Conservation (phyloP, 2,329 filamentous ascomycete genomes). For the Alternaria infectoria region DNA sequence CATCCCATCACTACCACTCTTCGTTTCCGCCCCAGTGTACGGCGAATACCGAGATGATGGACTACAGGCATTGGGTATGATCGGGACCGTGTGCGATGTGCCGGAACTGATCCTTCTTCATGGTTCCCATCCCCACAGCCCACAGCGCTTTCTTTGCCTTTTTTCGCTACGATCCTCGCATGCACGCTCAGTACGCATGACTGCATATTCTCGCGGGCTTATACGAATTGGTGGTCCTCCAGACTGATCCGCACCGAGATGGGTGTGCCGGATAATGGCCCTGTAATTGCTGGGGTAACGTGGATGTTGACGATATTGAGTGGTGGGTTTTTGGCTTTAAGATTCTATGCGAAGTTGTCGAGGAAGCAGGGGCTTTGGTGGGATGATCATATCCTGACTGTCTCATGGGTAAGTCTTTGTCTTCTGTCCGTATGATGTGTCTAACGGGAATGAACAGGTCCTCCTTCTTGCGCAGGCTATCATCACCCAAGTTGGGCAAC, state of each 20-base stretch:
- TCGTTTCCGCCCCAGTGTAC: background rate
- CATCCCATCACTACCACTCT: slow-evolving; percentile 1
- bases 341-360: slow-evolving; percentile 37
- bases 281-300: slow-evolving; percentile 31
- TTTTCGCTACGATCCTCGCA: background rate
- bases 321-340: slow-evolving; percentile 28
- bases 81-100: background rate
- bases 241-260: slow-evolving; percentile 6
- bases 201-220: background rate
- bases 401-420: slow-evolving; percentile 27
- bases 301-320: slow-evolving; percentile 32
- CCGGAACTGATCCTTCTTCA: slow-evolving; percentile 1
- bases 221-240: slow-evolving; percentile 3
- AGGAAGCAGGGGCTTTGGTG: slow-evolving; percentile 35
- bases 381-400: slow-evolving; percentile 38
- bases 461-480: slow-evolving; percentile 28
- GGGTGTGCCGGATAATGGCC: slow-evolving; percentile 29
- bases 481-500: slow-evolving; percentile 27
- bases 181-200: background rate
- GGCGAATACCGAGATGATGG: slow-evolving; percentile 1
- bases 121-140: background rate
- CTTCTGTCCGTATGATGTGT: no score
- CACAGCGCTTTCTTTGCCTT: background rate
- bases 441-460: slow-evolving; percentile 17
- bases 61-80: background rate